These are phyloP conservation scores for Gilbertella persicaria DNA, from an alignment of 371 early-diverging fungal genomes.

Conservation along the genomic window DNA sequence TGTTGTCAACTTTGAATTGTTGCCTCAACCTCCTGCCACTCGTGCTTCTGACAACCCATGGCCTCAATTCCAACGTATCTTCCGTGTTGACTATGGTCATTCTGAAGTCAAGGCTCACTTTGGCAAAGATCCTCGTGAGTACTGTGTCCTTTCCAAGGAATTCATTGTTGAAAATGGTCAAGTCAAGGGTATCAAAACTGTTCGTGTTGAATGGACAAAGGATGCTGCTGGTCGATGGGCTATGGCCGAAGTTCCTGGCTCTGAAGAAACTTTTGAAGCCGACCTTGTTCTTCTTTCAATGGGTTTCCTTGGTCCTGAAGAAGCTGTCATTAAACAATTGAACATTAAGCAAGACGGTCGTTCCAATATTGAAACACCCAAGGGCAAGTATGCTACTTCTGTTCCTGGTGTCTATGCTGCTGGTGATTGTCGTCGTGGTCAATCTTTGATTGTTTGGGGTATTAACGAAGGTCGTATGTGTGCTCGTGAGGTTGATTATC, in stretches of 20 bases:
- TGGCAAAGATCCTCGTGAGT: slow-evolving; percentile 93
- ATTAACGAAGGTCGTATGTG: slow-evolving; percentile 96
- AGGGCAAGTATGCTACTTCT: slow-evolving; percentile 75
- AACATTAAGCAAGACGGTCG: slow-evolving; percentile 72
- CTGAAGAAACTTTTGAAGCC: slow-evolving; percentile 81
- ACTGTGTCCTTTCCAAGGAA: slow-evolving; percentile 89
- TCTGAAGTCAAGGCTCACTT: slow-evolving; percentile 81
- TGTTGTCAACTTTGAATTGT: slow-evolving; percentile 93
- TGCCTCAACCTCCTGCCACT: slow-evolving; percentile 83
- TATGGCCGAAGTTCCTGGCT: slow-evolving; percentile 84
- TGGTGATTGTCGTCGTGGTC: slow-evolving; percentile 95
- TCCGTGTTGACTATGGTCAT: slow-evolving; percentile 96
- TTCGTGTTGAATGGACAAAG: slow-evolving; percentile 93
- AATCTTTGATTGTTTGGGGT: slow-evolving; percentile 94
- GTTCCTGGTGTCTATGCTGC: slow-evolving; percentile 90
- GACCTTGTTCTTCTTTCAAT: slow-evolving; percentile 91
- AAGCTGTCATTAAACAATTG: slow-evolving; percentile 77
- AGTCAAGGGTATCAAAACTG: slow-evolving; percentile 89
- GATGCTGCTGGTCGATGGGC: slow-evolving; percentile 75
- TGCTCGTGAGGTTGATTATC: slow-evolving; percentile 88
- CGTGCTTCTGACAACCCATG: slow-evolving; percentile 93
- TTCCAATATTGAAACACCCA: slow-evolving; percentile 78
- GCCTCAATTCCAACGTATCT: slow-evolving; percentile 93
- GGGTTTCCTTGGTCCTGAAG: slow-evolving; percentile 97
- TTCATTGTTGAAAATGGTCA: slow-evolving; percentile 82